These are phyloP conservation scores for Waitea zeae DNA, from an alignment of 1,284 basidiomycete genomes.

Conservation along the genomic window DNA sequence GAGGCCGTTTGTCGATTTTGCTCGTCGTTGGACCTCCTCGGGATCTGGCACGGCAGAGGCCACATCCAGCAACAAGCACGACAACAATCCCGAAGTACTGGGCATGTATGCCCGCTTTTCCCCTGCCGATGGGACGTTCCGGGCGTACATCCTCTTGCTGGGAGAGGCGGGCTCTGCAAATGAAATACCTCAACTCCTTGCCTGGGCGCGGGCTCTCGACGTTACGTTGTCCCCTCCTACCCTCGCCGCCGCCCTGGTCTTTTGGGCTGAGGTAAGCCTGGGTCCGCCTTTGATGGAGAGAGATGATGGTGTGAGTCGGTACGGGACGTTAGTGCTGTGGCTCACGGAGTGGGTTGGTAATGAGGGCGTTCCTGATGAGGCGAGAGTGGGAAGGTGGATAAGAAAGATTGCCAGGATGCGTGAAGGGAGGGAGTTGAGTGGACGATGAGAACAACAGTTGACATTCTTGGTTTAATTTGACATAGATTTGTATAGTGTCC, in stretches of 20 bases:
- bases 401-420: no score
- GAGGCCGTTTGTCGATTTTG: slow-evolving; percentile 6
- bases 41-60: neutral
- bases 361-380: slow-evolving; percentile 28
- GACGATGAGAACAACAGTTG: no score
- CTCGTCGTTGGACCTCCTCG: neutral
- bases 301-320: slow-evolving; percentile 22
- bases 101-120: slow-evolving; percentile 21
- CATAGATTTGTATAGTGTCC: no score
- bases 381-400: slow-evolving; percentile 13
- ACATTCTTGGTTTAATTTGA: no score
- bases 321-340: slow-evolving; percentile 38
- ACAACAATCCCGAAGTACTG: neutral
- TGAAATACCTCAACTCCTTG: slow-evolving; percentile 50
- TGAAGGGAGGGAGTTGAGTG: no score
- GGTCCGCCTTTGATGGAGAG: slow-evolving; percentile 38
- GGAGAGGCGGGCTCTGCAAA: no score
- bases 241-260: slow-evolving; percentile 44
- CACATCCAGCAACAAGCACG: neutral
- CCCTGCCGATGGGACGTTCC: slow-evolving; percentile 33
- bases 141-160: slow-evolving; percentile 47
- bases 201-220: slow-evolving; percentile 57
- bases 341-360: slow-evolving; percentile 49
- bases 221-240: slow-evolving; percentile 36
- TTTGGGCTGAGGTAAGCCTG: slow-evolving; percentile 54